Conservation (phyloP, 2,329 filamentous ascomycete genomes). For the Epichloe elymi region DNA sequence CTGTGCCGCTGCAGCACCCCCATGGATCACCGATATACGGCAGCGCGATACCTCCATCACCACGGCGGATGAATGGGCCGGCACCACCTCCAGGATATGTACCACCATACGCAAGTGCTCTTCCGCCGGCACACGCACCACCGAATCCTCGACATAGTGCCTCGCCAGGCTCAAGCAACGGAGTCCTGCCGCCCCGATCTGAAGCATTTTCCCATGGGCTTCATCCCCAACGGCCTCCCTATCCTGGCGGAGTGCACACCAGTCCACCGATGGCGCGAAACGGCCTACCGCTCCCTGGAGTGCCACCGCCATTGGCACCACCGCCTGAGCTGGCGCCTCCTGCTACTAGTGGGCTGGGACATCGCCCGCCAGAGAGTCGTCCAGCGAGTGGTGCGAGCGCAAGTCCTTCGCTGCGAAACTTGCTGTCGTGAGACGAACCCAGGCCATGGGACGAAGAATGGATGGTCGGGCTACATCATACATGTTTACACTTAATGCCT, state of each 20-base stretch:
- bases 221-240: constrained; percentile 27
- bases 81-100: constrained; percentile 29
- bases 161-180: constrained; percentile 21
- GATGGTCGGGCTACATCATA: not conserved
- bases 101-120: constrained; percentile 17
- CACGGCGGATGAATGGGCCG: constrained; percentile 31
- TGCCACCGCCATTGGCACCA: constrained; percentile 9
- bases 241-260: constrained; percentile 27
- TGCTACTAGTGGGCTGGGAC: constrained; percentile 12
- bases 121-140: constrained; percentile 13
- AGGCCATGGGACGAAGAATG: not conserved
- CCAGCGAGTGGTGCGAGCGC: constrained; percentile 57
- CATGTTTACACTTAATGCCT: not conserved
- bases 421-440: constrained; percentile 41
- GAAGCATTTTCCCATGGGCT: constrained; percentile 28
- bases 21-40: constrained; percentile 19
- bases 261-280: constrained; percentile 33
- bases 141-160: constrained; percentile 14
- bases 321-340: constrained; percentile 15
- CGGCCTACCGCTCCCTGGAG: constrained; percentile 15
- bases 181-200: constrained; percentile 18
- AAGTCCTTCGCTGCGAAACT: constrained; percentile 61
- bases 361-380: constrained; percentile 26
- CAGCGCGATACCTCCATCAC: constrained; percentile 36
- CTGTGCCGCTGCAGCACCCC: constrained; percentile 27